Evolutionary conservation across 768 basidiomycete genomes (phyloP).

Genomic region (Cyclocybe cylindracea): DNA sequence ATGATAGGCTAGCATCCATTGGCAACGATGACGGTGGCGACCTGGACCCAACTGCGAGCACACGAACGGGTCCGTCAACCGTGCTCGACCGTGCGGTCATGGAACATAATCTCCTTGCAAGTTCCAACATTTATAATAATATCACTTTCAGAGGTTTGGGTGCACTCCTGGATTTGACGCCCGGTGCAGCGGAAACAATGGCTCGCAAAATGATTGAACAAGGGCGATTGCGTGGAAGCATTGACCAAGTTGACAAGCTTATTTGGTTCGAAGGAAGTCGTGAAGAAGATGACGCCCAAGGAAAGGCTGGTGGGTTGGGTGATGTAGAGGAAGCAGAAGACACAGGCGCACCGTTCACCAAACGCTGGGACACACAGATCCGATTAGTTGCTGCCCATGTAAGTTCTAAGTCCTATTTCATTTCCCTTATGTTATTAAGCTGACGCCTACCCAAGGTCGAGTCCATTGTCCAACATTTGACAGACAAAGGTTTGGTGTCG

Average conservation of each 20-base stretch:
- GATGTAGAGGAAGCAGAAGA: constrained; percentile 88
- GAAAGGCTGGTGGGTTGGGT: constrained; percentile 91
- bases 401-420: constrained; percentile 23
- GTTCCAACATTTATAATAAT: constrained; percentile 96
- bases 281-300: constrained; percentile 92
- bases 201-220: constrained; percentile 99
- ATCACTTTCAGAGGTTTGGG: constrained; percentile 96
- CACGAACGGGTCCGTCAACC: constrained; percentile 88
- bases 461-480: constrained; percentile 81
- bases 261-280: constrained; percentile 89
- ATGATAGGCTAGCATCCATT: constrained; percentile 74
- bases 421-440: constrained; percentile 5
- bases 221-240: constrained; percentile 86
- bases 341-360: constrained; percentile 86
- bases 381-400: constrained; percentile 87
- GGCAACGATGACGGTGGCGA: constrained; percentile 58
- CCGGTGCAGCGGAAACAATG: constrained; percentile 95
- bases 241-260: constrained; percentile 93
- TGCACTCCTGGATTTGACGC: constrained; percentile 83
- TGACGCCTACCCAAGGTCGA: constrained; percentile 57
- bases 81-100: constrained; percentile 97
- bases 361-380: constrained; percentile 96
- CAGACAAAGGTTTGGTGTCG: constrained; percentile 67
- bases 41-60: constrained; percentile 61
- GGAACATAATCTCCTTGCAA: constrained; percentile 97